Percentiles rank a stretch among this genome's conserved stretches.
These are phyloP conservation scores for Ruellia speciosa DNA, from an alignment of 305 asterid species.

Conservation along the genomic window DNA sequence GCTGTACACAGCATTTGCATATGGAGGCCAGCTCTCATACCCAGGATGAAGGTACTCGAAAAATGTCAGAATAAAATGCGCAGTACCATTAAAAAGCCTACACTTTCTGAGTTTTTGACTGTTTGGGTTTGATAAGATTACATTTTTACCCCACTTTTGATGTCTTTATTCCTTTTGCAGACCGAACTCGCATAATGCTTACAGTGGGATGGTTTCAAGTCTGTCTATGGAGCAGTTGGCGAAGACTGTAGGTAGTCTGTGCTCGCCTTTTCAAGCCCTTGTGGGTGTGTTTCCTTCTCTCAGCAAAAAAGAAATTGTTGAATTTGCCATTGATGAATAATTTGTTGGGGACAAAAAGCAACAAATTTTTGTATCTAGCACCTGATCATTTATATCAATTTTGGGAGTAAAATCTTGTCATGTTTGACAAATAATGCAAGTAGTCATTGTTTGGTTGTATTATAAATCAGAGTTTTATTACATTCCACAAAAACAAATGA, in stretches of 20 bases:
- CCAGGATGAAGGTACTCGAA: slow-evolving; percentile 63
- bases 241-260: slow-evolving; percentile 82
- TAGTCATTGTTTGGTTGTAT: too few relatives aligned
- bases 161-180: slow-evolving; percentile 28
- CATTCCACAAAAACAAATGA: neutral
- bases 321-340: neutral
- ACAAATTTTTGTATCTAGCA: too few relatives aligned
- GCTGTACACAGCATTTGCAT: slow-evolving; percentile 76
- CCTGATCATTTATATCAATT: neutral
- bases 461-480: too few relatives aligned
- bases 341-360: neutral
- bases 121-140: neutral
- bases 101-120: neutral
- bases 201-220: slow-evolving; percentile 79
- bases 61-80: neutral
- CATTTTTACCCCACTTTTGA: neutral
- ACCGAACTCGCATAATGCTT: slow-evolving; percentile 77
- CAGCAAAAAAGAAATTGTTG: slow-evolving; percentile 16
- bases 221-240: slow-evolving; percentile 76
- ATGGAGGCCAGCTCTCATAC: slow-evolving; percentile 39
- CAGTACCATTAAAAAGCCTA: too few relatives aligned
- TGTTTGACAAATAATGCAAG: too few relatives aligned
- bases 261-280: slow-evolving; percentile 16
- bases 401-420: too few relatives aligned
- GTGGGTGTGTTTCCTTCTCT: neutral